Evolutionary conservation across 2,329 filamentous ascomycete species (phyloP).

Genomic region (Myriosclerotinia curreyana): DNA sequence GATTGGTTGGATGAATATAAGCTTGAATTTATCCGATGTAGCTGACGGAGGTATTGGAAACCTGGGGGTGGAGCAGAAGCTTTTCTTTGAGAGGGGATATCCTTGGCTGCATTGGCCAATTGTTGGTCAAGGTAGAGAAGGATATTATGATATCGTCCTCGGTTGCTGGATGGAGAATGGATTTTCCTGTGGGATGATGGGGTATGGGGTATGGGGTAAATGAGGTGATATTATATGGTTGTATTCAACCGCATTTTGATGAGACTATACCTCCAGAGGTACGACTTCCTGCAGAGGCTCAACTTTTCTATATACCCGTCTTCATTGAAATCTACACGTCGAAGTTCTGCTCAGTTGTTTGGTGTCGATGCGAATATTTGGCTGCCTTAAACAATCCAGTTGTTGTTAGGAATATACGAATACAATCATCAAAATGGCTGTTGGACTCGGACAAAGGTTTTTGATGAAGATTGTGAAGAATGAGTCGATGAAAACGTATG

Average conservation of each 20-base stretch:
- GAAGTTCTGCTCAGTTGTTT: neutral
- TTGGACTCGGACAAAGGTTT: conserved; percentile 9
- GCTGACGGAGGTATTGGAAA: neutral
- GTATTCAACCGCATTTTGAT: neutral
- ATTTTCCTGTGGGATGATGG: neutral
- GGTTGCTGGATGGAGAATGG: conserved; percentile 4
- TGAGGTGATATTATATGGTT: conserved; percentile 5
- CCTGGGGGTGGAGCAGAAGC: conserved; percentile 10
- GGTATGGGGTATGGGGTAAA: neutral
- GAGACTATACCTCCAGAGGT: neutral
- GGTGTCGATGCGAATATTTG: neutral
- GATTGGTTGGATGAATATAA: conserved; percentile 5
- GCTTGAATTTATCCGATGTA: neutral
- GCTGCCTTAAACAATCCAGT: neutral
- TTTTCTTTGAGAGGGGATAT: neutral
- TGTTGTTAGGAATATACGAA: neutral
- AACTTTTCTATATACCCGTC: neutral
- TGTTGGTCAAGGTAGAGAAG: neutral
- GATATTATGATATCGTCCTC: neutral
- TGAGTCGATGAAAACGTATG: conserved; percentile 61
- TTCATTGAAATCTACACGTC: neutral
- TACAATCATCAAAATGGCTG: neutral
- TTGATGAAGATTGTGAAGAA: conserved; percentile 46
- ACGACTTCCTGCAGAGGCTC: neutral
- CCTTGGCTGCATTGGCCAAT: conserved; percentile 3